phyloP scores from a whole-genome alignment of 2,329 filamentous ascomycete species.

The Arthrocladium fulminans region DNA sequence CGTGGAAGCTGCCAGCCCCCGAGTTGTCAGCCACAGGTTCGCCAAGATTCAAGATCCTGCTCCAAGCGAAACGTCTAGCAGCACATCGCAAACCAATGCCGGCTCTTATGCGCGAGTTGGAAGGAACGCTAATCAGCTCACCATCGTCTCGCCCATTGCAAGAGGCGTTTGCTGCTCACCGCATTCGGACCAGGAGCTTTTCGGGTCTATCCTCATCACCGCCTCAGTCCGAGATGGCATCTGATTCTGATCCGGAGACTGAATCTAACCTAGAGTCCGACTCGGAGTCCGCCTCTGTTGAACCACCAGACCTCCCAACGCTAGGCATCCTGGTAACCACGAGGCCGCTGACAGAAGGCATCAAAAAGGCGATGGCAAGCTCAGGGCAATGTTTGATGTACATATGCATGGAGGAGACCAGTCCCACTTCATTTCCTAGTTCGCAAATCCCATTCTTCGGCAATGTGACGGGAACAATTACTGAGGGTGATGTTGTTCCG shows the following conservation, averaged over 20 bases:
- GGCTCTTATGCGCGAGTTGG: constrained; percentile 6
- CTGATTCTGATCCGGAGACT: not conserved
- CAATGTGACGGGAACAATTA: not conserved
- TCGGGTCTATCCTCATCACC: not conserved
- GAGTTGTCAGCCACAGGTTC: not conserved
- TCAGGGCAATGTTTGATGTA: constrained; percentile 6
- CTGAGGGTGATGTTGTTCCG: not conserved
- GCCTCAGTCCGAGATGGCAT: not conserved
- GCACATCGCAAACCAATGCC: constrained; percentile 2
- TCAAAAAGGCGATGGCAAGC: constrained; percentile 4
- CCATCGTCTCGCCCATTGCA: not conserved
- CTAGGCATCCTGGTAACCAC: constrained; percentile 7
- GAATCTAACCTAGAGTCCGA: not conserved
- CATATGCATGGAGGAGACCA: constrained; percentile 6
- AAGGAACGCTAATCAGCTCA: constrained; percentile 4
- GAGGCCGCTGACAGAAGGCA: constrained; percentile 1
- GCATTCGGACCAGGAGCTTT: not conserved
- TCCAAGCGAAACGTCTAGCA: constrained; percentile 6
- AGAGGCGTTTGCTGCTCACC: constrained; percentile 2
- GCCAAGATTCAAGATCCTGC: not conserved
- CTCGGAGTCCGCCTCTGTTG: not conserved
- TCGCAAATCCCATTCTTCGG: not conserved
- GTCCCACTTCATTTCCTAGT: not conserved
- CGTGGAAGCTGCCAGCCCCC: constrained; percentile 31
- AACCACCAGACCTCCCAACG: not conserved